phyloP scores from a whole-genome alignment of 129 eudicot genomes.

The Escallonia herrerae region DNA sequence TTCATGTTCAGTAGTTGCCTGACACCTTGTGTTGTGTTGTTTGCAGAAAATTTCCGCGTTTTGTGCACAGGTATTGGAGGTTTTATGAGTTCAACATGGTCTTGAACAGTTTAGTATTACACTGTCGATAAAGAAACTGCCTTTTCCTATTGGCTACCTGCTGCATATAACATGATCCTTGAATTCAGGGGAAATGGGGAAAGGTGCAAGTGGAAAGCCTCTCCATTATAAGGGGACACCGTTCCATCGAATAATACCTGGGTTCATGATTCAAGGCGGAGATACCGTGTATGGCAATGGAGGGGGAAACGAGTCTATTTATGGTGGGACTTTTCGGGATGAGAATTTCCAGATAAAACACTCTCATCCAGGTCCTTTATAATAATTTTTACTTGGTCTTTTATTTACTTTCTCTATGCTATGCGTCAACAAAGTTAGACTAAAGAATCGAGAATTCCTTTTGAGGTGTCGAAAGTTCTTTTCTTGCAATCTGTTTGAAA shows the following conservation, averaged over 20 bases:
- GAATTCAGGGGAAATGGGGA: slow-evolving; percentile 72
- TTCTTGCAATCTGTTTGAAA: neutral
- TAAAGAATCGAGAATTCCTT: neutral
- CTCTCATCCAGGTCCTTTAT: slow-evolving; percentile 65
- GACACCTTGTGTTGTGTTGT: neutral
- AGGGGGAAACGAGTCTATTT: slow-evolving; percentile 74
- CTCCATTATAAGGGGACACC: slow-evolving; percentile 79
- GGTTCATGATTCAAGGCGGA: slow-evolving; percentile 98
- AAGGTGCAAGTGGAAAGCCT: slow-evolving; percentile 58
- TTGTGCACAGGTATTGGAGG: slow-evolving; percentile 73
- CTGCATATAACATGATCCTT: slow-evolving; percentile 1
- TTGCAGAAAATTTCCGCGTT: slow-evolving; percentile 87
- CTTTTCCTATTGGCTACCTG: neutral
- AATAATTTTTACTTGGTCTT: neutral
- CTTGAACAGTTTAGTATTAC: neutral
- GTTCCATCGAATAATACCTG: slow-evolving; percentile 92
- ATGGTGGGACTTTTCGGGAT: slow-evolving; percentile 69
- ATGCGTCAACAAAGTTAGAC: neutral
- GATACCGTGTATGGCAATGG: slow-evolving; percentile 68
- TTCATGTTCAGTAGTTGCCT: slow-evolving; percentile 1
- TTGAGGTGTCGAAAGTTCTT: neutral
- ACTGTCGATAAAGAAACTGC: neutral
- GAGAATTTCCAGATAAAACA: slow-evolving; percentile 83
- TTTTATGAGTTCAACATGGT: slow-evolving; percentile 5
- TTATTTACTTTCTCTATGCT: neutral